Base-by-base conservation (phyloP, 805 yeast genomes). In the Lachancea meyersii region DNA sequence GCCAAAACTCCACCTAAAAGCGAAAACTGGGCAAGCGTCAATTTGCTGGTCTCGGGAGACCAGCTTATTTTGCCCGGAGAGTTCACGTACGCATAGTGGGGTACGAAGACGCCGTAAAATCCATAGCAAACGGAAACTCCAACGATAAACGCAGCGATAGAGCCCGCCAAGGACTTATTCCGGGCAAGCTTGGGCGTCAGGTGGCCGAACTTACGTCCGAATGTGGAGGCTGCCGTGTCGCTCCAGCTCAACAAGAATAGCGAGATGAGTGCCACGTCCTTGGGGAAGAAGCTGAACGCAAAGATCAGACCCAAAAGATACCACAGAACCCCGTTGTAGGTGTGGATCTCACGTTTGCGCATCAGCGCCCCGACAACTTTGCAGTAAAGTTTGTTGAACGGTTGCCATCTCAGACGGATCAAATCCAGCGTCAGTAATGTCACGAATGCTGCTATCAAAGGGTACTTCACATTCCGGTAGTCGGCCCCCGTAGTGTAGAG, bases 161-260 rank as follows among this genome's bases (percentile, higher is more conserved):
- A 82, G 0, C 98, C 98, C 1, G 96, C 96, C 35, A 93, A 68
- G 2, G 95, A 84, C 63, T 93, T 93, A 48, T 78, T 77, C 48
- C 75, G 70, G 5, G 82, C 73, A 17, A 91, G 63, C 56, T 82
- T 79, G 31, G 95, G 94, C 6, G 96, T 86, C 49, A 82, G 72
- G 54, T 83, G 75, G 7, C 97, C 97, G 61, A 68, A 91, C 43
- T 75, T 76, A 51, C 98, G 74, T 31, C 98, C 98, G 57, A 89
- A 66, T 0, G 96, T 86, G 3, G 96, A 86, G 2, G 98, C 98
- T 2, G 97, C 91, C 8, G 97, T 87, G 59, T 93, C 98, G 4
- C 95, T 88, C 97, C 97, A 93, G 57, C 96, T 85, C 48, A 93
- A 73, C 39, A 91, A 69, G 50, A 88, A 70, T 3, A 88, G 79